Evolutionary conservation across 2,329 filamentous ascomycete species (phyloP).

Genomic region (Fusarium sp.): DNA sequence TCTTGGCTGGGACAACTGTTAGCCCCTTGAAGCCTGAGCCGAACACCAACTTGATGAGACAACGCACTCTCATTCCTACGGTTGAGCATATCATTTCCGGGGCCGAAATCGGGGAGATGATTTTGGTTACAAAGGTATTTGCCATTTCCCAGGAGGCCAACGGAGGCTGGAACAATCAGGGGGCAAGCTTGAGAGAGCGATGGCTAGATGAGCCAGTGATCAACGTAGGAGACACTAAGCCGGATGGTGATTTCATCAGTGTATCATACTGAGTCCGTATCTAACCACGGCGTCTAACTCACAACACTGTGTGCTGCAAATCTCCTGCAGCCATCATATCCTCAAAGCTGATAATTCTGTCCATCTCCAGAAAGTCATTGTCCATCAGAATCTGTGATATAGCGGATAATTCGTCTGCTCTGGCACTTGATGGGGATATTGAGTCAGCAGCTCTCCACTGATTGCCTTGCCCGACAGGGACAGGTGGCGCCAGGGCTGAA

Average conservation of each 20-base stretch:
- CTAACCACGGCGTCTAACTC: neutral
- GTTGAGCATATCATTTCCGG: neutral
- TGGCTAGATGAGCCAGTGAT: neutral
- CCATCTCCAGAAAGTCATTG: slow-evolving; percentile 45
- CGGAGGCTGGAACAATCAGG: neutral
- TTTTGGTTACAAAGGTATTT: neutral
- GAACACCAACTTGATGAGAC: slow-evolving; percentile 29
- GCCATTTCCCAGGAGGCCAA: neutral
- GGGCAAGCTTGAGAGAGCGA: neutral
- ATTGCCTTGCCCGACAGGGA: neutral
- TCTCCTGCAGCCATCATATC: slow-evolving; percentile 43
- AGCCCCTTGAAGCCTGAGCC: slow-evolving; percentile 17
- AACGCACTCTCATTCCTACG: slow-evolving; percentile 19
- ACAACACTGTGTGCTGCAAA: neutral
- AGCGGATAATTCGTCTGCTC: slow-evolving; percentile 34
- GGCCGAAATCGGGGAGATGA: neutral
- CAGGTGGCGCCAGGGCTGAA: neutral
- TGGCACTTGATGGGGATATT: neutral
- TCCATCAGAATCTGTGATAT: slow-evolving; percentile 41
- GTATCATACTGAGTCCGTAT: neutral
- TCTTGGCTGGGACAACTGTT: neutral
- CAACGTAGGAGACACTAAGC: neutral
- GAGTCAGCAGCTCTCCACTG: slow-evolving; percentile 19
- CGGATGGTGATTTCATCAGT: neutral
- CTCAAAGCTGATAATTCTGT: slow-evolving; percentile 49